Evolutionary conservation across 345 rosid genomes (phyloP), one percentile per base, ranked within the genome.

Genomic region (Syzygium aqueum): DNA sequence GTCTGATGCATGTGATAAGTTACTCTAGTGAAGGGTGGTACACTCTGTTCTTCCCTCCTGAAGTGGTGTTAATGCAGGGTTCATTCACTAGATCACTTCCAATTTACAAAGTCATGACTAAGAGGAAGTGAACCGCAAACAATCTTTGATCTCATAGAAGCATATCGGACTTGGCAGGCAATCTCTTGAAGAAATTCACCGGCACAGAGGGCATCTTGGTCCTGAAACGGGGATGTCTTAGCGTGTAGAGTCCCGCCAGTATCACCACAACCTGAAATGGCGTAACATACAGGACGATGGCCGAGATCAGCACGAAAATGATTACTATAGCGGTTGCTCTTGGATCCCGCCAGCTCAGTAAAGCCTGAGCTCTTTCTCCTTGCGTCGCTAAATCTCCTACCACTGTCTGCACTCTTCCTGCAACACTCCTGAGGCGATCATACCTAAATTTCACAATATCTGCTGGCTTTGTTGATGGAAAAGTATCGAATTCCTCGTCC

Each of bases 331-430:
- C 93, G 0, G 98, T 96, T 17, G 95, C 99, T 87, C 99, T 92
- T 16, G 99, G 95, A 90, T 97, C 99, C 88, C 99, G 90, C 99
- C 99, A 96, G 94, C 98, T 96, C 51, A 97, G 94, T 51, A 97
- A 52, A 27, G 98, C 97, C 85, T 93, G 98, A 56, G 94, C 88
- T 87, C 99, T 94, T 91, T 97, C 99, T 78, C 95, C 97, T 88
- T 96, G 99, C 11, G 97, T 94, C 7, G 98, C 99, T 56, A 97
- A 87, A 85, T 97, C 99, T 5, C 99, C 99, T 19, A 93, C 94
- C 50, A 96, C 98, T 0, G 96, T 94, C 93, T 97, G 98, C 49
- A 96, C 97, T 90, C 95, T 91, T 27, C 98, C 99, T 7, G 93
- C 99, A 13, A 96, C 93, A 46, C 93, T 94, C 85, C 99, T 92